Evolutionary conservation across 2,329 filamentous ascomycete genomes (phyloP).

Genomic region (Colletotrichum agaves): DNA sequence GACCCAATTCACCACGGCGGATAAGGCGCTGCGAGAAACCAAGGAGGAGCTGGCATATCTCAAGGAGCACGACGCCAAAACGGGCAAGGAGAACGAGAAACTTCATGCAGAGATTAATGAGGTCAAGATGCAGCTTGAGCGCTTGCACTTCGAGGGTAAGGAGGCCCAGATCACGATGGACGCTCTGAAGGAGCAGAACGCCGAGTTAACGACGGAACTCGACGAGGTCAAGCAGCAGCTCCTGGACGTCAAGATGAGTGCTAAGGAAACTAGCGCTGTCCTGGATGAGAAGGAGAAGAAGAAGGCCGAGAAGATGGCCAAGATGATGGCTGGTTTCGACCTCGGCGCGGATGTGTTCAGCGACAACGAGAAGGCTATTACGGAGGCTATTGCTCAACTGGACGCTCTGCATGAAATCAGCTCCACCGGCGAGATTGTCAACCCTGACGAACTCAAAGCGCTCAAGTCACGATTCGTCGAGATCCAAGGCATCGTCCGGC

Average conservation of each 20-base stretch:
- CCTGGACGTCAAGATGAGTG: conserved; percentile 94
- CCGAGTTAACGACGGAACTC: conserved; percentile 89
- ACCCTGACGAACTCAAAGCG: conserved; percentile 82
- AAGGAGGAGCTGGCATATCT: conserved; percentile 88
- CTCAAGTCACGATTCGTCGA: conserved; percentile 84
- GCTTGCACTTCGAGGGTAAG: conserved; percentile 94
- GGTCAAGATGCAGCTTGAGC: conserved; percentile 95
- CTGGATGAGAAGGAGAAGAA: conserved; percentile 98
- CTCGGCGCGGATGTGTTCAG: conserved; percentile 93
- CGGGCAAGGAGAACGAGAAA: conserved; percentile 90
- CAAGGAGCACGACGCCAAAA: conserved; percentile 85
- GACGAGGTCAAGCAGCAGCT: conserved; percentile 97
- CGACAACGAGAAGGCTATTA: conserved; percentile 88
- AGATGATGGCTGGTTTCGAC: conserved; percentile 99
- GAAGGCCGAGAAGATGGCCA: conserved; percentile 99
- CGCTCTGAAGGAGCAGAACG: conserved; percentile 93
- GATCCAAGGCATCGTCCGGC: conserved; percentile 90
- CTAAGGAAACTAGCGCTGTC: conserved; percentile 89
- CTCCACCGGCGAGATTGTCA: conserved; percentile 79
- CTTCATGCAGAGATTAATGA: conserved; percentile 89
- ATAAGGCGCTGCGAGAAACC: conserved; percentile 82
- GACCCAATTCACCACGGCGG: conserved; percentile 78
- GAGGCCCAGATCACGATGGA: conserved; percentile 99
- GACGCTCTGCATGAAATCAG: conserved; percentile 83
- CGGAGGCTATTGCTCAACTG: conserved; percentile 84